A percentile compares a stretch with the other conserved stretches of the same genome.
These are phyloP conservation scores for Eucalyptus rudis DNA, from an alignment of 345 rosid genomes.

Conservation along the genomic window DNA sequence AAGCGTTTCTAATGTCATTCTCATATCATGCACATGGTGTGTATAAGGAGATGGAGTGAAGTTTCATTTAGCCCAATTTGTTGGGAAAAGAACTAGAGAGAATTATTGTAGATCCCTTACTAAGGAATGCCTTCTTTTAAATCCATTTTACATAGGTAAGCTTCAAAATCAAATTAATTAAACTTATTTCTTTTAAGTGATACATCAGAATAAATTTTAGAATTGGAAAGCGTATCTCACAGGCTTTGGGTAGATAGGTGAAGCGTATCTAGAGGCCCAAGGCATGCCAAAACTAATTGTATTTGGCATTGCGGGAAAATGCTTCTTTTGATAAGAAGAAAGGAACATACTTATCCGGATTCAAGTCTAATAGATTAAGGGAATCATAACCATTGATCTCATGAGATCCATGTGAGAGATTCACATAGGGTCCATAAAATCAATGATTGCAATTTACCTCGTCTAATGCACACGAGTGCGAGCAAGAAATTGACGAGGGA, in stretches of 20 bases:
- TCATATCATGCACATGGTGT: background rate
- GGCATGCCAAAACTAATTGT: too few relatives aligned
- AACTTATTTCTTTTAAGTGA: rapidly evolving
- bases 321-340: too few relatives aligned
- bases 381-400: rapidly evolving
- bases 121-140: background rate
- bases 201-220: background rate
- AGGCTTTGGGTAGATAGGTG: background rate
- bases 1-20: background rate
- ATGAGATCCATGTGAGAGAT: too few relatives aligned
- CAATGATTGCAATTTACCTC: too few relatives aligned
- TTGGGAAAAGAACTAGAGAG: background rate
- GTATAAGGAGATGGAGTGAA: background rate
- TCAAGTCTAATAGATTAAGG: too few relatives aligned
- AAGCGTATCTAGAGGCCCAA: too few relatives aligned
- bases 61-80: background rate
- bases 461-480: too few relatives aligned
- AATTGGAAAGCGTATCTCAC: background rate
- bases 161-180: background rate
- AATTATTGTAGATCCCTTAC: background rate
- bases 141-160: background rate
- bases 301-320: too few relatives aligned
- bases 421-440: too few relatives aligned
- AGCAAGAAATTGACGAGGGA: too few relatives aligned
- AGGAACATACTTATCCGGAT: too few relatives aligned